These are phyloP conservation scores for Fusarium nygamai DNA, from an alignment of 2,329 filamentous ascomycete genomes.

Conservation along the genomic window DNA sequence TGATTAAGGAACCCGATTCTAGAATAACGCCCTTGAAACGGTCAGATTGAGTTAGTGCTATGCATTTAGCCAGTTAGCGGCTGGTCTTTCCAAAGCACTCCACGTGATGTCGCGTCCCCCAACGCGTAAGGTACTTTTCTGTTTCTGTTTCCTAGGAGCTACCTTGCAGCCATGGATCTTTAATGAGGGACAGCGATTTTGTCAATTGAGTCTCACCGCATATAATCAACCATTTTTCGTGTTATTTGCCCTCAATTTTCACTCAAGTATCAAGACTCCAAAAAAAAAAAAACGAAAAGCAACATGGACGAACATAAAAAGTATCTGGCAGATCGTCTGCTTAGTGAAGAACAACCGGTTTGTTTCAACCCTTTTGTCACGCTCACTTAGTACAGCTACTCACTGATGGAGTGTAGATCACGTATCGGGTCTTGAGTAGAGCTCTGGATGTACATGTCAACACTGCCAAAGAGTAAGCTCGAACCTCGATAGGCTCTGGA, in stretches of 20 bases:
- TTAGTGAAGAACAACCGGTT: slow-evolving; percentile 80
- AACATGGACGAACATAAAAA: slow-evolving; percentile 70
- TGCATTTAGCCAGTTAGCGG: neutral
- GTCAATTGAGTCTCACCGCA: neutral
- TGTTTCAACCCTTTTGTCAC: slow-evolving; percentile 41
- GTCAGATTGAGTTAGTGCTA: neutral
- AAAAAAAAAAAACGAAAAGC: neutral
- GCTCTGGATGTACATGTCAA: slow-evolving; percentile 87
- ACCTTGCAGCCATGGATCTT: neutral
- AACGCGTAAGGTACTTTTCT: slow-evolving; percentile 24
- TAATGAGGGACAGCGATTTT: slow-evolving; percentile 13
- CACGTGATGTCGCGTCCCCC: slow-evolving; percentile 51
- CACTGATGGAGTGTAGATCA: slow-evolving; percentile 68
- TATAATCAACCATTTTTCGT: neutral
- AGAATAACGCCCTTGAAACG: neutral
- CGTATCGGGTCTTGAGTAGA: slow-evolving; percentile 85
- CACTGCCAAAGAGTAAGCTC: slow-evolving; percentile 81
- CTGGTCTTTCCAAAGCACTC: neutral
- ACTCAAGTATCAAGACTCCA: neutral
- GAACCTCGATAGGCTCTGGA: neutral
- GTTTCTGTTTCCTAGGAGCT: slow-evolving; percentile 2
- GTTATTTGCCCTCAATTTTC: neutral
- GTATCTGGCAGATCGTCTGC: slow-evolving; percentile 78
- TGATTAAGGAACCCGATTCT: neutral
- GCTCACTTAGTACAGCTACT: neutral